Evolutionary conservation across 495 filamentous ascomycete genomes (phyloP), one percentile per base, ranked within the genome.

Genomic region (Xylaria sp.): DNA sequence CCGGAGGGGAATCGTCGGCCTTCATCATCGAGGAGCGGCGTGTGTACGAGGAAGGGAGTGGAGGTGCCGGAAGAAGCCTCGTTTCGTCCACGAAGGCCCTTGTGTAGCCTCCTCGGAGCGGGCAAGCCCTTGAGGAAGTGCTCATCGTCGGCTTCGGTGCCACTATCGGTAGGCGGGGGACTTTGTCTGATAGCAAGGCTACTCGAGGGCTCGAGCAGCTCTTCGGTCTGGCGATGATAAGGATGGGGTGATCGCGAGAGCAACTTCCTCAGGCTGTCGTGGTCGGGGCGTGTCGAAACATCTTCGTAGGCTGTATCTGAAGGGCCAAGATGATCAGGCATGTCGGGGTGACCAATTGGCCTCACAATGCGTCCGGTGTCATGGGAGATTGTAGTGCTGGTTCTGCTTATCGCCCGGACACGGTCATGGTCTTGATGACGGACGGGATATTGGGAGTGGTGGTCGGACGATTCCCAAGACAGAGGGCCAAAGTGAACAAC

Each of bases 121-220:
- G 94, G 94, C 40, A 97, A 79, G 5, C 93, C 92, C 76, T 90
- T 93, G 72, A 97, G 84, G 72, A 94, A 88, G 71, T 88, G 85
- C 63, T 97, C 94, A 83, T 97, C 94, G 75, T 97, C 93, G 19
- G 94, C 93, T 75, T 98, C 94, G 14, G 93, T 97, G 58, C 94
- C 94, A 76, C 93, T 96, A 65, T 97, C 93, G 80, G 93, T 96
- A 15, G 87, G 86, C 8, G 89, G 86, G 6, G 86, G 84, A n/a
- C 86, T 85, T 57, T 81, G 76, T 71, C 81, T 82, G 67, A 76
- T 29, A 53, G 67, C 35, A 24, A 82, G 58, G 17, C 75, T 76
- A 46, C 81, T 77, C 37, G 81, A 81, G 35, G 81, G 80, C 53
- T 86, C 82, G 74, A 83, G 80, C 40, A 88, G 77, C 69, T 88